Evolutionary conservation across 768 basidiomycete species (phyloP), one percentile per base, ranked within the genome.

Genomic region (Pholiota microspora): DNA sequence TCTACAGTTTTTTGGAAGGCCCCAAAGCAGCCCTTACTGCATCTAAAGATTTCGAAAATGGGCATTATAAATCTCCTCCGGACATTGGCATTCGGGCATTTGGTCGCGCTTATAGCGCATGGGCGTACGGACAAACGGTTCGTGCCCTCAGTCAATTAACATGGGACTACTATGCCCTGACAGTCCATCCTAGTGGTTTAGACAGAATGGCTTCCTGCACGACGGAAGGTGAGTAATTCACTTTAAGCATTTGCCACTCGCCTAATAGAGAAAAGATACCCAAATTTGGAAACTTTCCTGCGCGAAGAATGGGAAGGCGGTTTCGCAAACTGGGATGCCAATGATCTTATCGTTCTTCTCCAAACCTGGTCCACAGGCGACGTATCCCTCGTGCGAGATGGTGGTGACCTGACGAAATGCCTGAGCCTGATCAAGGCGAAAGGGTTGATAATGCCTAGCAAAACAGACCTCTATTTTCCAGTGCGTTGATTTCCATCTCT

Each of bases 391-490:
- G 64, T 82, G 13, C 69, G 71, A 15, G 71, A 79, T 58, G 68
- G 67, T 0, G 77, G 77, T 13, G 69, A 80, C 58, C 70, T 80
- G 25, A 69, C 64, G 44, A 73, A 69, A 31, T 69, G 71, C 35
- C 61, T 84, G 51, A 57, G 63, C 1, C 63, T 61, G 15, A 79
- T 82, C 66, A 77, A 76, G 56, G 80, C 81, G 3, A 77, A 72
- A 53, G 81, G 80, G 2, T 59, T 84, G 38, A 76, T 83, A 45
- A 81, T 84, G 80, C 82, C 83, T 3, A 77, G 75, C 58, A 81
- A 80, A 69, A 82, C 79, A 1, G 83, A 84, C 57, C 63, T 84
- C 34, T 82, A 83, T 62, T 84, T 84, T 64, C 71, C 83, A 16
- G 79, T 81, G 52, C 32, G 67, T 59, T 28, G 49, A 10, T 0